Evolutionary conservation across 2,329 filamentous ascomycete species (phyloP).

Genomic region (Epichloe elymi): DNA sequence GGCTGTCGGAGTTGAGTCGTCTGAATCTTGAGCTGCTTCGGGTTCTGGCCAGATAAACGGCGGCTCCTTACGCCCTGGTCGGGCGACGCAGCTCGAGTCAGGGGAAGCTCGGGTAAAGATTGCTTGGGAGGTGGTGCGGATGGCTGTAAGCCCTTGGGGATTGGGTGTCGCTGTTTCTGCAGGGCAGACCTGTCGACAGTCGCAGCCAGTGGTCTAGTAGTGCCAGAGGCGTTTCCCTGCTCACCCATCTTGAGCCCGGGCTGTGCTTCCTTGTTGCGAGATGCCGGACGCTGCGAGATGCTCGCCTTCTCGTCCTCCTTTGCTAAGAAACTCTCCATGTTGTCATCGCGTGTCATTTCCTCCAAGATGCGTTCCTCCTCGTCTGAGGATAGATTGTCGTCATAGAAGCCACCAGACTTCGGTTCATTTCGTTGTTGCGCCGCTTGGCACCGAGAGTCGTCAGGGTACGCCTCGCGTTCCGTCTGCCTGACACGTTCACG

Average conservation of each 20-base stretch:
- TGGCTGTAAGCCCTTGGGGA: conserved; percentile 12
- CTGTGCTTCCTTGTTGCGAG: conserved; percentile 61
- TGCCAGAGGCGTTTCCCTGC: conserved; percentile 25
- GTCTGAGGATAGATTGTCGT: conserved; percentile 45
- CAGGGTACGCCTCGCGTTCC: conserved; percentile 47
- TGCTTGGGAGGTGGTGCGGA: conserved; percentile 35
- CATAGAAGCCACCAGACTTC: conserved; percentile 43
- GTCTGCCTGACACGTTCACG: conserved; percentile 64
- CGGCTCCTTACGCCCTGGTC: conserved; percentile 54
- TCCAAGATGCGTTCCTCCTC: conserved; percentile 72
- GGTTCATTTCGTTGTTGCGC: conserved; percentile 15
- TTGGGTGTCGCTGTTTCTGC: conserved; percentile 4
- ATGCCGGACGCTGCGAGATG: conserved; percentile 29
- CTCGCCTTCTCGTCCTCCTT: conserved; percentile 36
- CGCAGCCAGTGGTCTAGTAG: conserved; percentile 48
- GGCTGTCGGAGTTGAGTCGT: conserved; percentile 34
- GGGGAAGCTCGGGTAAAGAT: conserved; percentile 31
- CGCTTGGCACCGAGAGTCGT: conserved; percentile 14
- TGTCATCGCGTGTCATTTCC: conserved; percentile 75
- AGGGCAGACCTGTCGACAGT: conserved; percentile 46
- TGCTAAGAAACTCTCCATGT: conserved; percentile 72
- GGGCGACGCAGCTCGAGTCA: conserved; percentile 18
- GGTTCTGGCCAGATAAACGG: conserved; percentile 66
- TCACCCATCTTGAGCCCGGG: conserved; percentile 70
- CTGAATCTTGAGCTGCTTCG: conserved; percentile 80